Percentiles rank a stretch among this genome's conserved stretches.
These are phyloP conservation scores for Papiliotrema laurentii DNA, from an alignment of 1,284 basidiomycete species.

Conservation along the genomic window DNA sequence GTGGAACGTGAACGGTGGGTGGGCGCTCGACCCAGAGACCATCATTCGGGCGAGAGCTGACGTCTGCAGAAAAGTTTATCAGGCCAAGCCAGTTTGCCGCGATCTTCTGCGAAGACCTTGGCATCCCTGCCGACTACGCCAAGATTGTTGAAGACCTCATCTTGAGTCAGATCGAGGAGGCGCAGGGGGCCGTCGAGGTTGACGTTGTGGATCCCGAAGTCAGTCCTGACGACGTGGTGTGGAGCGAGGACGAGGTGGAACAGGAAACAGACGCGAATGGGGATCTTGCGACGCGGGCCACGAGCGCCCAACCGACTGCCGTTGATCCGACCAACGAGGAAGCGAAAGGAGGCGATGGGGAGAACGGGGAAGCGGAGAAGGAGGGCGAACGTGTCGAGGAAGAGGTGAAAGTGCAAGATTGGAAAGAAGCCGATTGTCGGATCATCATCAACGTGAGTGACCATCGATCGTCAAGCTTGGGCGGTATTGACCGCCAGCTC, in stretches of 20 bases:
- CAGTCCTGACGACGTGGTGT: slow-evolving; percentile 36
- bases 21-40: no score
- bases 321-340: neutral
- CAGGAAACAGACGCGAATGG: slow-evolving; percentile 14
- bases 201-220: slow-evolving; percentile 41
- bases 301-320: neutral
- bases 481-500: slow-evolving; percentile 57
- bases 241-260: slow-evolving; percentile 29
- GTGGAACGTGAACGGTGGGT: slow-evolving; percentile 80
- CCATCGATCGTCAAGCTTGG: neutral
- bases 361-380: slow-evolving; percentile 13
- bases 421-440: slow-evolving; percentile 72
- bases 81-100: slow-evolving; percentile 78
- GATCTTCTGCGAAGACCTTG: slow-evolving; percentile 82
- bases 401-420: slow-evolving; percentile 48
- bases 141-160: slow-evolving; percentile 81
- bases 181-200: slow-evolving; percentile 71
- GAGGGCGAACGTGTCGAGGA: slow-evolving; percentile 14
- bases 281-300: slow-evolving; percentile 4
- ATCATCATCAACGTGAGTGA: slow-evolving; percentile 78
- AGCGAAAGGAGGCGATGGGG: slow-evolving; percentile 10
- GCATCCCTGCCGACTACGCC: slow-evolving; percentile 67
- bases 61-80: slow-evolving; percentile 55
- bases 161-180: slow-evolving; percentile 81
- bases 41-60: slow-evolving; percentile 1